Evolutionary conservation across 345 rosid genomes (phyloP).

Genomic region (Hibiscus syriacus): DNA sequence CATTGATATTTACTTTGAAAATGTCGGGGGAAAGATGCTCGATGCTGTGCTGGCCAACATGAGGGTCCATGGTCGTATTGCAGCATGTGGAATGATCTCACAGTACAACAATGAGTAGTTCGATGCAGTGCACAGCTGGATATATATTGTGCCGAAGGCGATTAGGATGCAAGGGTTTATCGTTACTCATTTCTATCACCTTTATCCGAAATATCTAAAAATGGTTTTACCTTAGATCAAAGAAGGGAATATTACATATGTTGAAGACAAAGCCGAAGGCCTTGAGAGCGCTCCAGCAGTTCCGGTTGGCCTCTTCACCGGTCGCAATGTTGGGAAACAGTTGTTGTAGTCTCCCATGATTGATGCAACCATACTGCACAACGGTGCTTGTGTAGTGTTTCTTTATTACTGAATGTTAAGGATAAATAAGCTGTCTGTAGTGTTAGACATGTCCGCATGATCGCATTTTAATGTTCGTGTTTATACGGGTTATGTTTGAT

Average conservation of each 20-base stretch:
- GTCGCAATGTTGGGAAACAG: conserved; percentile 49
- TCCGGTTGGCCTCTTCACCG: conserved; percentile 36
- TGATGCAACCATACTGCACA: conserved; percentile 8
- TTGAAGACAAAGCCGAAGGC: conserved; percentile 46
- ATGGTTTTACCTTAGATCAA: conserved; percentile 31
- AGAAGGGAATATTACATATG: conserved; percentile 36
- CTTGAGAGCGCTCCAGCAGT: conserved; percentile 47
- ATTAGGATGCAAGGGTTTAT: conserved; percentile 37
- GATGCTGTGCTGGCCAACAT: conserved; percentile 47
- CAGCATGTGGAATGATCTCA: conserved; percentile 54
- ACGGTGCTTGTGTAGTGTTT: too few relatives aligned
- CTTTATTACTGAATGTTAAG: too few relatives aligned
- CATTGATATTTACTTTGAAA: conserved; percentile 51
- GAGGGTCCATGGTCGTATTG: conserved; percentile 38
- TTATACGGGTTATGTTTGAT: background rate
- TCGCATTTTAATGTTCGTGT: background rate
- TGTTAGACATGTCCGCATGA: background rate
- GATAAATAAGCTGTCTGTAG: background rate
- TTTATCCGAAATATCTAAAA: conserved; percentile 31
- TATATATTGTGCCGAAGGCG: conserved; percentile 14
- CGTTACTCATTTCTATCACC: conserved; percentile 21
- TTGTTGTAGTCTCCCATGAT: conserved; percentile 30
- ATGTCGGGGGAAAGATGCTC: conserved; percentile 50
- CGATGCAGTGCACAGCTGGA: conserved; percentile 33
- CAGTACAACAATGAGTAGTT: conserved; percentile 33